Conservation (phyloP, 129 eudicot genomes). For the Tagetes patula region DNA sequence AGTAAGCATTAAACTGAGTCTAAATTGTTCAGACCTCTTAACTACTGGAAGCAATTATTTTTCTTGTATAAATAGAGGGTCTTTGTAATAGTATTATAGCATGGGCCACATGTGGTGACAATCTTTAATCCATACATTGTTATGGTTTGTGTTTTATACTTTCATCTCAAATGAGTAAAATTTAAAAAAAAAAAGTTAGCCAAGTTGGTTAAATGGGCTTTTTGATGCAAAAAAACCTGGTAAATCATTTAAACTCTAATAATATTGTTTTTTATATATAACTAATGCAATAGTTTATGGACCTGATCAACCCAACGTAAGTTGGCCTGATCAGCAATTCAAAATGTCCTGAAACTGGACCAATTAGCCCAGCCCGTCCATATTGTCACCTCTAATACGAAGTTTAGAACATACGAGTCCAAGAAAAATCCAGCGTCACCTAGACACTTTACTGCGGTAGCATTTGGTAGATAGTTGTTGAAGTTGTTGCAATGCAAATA, state of each 20-base stretch:
- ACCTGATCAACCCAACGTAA: not conserved
- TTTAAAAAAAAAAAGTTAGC: not conserved
- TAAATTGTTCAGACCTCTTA: too few relatives aligned
- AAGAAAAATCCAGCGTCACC: constrained; percentile 96
- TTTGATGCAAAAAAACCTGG: not conserved
- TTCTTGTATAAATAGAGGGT: too few relatives aligned
- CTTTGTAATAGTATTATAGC: too few relatives aligned
- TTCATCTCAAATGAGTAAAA: not conserved
- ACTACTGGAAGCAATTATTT: too few relatives aligned
- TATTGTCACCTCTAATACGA: not conserved
- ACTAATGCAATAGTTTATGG: not conserved
- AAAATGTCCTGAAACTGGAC: too few relatives aligned
- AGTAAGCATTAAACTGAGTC: too few relatives aligned
- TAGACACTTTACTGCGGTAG: constrained; percentile 78
- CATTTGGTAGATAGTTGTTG: constrained; percentile 58
- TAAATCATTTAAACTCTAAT: too few relatives aligned
- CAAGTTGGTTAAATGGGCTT: not conserved
- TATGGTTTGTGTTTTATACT: not conserved
- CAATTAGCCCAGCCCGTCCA: not conserved
- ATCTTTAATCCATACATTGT: not conserved
- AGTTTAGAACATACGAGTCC: constrained; percentile 57
- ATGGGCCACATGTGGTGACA: too few relatives aligned
- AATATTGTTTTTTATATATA: not conserved
- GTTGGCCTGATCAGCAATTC: too few relatives aligned
- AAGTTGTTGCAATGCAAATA: constrained; percentile 86